Conservation (phyloP, 75 land plant species). For the Picea sitchensis region DNA sequence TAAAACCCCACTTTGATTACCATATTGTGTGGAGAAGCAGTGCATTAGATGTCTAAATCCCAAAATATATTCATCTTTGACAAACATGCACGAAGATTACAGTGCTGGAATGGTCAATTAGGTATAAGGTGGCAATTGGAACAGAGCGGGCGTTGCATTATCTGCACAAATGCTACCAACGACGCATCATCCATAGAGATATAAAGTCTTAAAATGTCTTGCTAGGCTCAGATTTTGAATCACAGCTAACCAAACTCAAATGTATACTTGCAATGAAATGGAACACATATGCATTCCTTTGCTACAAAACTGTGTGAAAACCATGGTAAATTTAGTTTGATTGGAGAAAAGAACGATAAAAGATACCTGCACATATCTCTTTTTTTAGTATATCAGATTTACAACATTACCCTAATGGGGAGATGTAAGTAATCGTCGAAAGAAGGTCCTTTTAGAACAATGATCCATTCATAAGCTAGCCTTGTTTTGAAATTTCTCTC, state of each 20-base stretch:
- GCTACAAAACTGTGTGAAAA: too few relatives aligned
- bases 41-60: background rate
- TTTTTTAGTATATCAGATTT: background rate
- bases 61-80: background rate
- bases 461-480: background rate
- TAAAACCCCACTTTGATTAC: background rate
- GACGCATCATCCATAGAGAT: conserved; percentile 81
- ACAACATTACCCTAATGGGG: too few relatives aligned
- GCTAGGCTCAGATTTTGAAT: conserved; percentile 70
- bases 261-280: background rate
- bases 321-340: background rate
- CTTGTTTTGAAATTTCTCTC: too few relatives aligned
- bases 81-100: conserved; percentile 16
- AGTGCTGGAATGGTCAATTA: conserved; percentile 53
- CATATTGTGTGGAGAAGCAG: background rate
- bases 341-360: background rate
- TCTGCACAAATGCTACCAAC: conserved; percentile 68
- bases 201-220: conserved; percentile 89
- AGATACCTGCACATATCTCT: background rate
- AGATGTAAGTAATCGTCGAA: too few relatives aligned
- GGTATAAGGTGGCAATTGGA: conserved; percentile 75
- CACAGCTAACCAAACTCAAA: conserved; percentile 52
- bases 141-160: conserved; percentile 82
- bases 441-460: too few relatives aligned
- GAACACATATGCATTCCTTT: background rate